Conservation (phyloP, 352 stramenopile species). For the Phytophthora litchii region DNA sequence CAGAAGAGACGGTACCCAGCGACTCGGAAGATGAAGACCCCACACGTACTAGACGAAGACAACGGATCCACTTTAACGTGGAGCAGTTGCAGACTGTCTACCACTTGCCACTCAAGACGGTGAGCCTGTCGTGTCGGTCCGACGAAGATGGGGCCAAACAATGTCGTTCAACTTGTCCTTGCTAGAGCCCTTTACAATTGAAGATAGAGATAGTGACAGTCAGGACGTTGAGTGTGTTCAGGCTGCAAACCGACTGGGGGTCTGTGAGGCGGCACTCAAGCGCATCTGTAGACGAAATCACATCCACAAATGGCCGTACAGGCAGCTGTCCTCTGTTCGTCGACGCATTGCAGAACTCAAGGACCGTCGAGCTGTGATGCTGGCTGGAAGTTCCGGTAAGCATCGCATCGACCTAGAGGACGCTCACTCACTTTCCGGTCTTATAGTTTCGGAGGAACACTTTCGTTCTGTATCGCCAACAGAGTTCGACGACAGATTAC, state of each 20-base stretch:
- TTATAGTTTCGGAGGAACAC: slow-evolving; percentile 2
- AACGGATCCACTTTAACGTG: slow-evolving; percentile 62
- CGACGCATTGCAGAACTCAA: slow-evolving; percentile 53
- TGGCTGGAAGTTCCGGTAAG: slow-evolving; percentile 11
- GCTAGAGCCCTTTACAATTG: background rate
- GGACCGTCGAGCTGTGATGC: slow-evolving; percentile 2
- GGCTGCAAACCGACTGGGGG: slow-evolving; percentile 59
- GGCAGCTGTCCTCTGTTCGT: slow-evolving; percentile 64
- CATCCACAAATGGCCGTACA: slow-evolving; percentile 79
- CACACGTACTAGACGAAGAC: slow-evolving; percentile 4
- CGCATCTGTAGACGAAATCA: slow-evolving; percentile 75
- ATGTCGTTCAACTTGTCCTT: slow-evolving; percentile 1
- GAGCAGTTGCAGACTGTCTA: slow-evolving; percentile 66
- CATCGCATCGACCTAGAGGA: background rate
- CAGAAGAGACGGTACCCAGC: slow-evolving; percentile 12
- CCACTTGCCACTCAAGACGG: slow-evolving; percentile 74
- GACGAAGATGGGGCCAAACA: no score
- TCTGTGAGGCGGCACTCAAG: slow-evolving; percentile 86
- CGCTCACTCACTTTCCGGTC: background rate
- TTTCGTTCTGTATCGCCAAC: background rate
- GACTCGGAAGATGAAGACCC: slow-evolving; percentile 10
- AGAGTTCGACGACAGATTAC: slow-evolving; percentile 25
- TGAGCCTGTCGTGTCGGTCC: slow-evolving; percentile 21
- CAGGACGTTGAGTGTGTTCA: slow-evolving; percentile 34
- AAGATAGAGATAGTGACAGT: slow-evolving; percentile 18